Evolutionary conservation across 2,329 filamentous ascomycete genomes (phyloP), one percentile per base, ranked within the genome.

Genomic region (Xylariaceae sp.): DNA sequence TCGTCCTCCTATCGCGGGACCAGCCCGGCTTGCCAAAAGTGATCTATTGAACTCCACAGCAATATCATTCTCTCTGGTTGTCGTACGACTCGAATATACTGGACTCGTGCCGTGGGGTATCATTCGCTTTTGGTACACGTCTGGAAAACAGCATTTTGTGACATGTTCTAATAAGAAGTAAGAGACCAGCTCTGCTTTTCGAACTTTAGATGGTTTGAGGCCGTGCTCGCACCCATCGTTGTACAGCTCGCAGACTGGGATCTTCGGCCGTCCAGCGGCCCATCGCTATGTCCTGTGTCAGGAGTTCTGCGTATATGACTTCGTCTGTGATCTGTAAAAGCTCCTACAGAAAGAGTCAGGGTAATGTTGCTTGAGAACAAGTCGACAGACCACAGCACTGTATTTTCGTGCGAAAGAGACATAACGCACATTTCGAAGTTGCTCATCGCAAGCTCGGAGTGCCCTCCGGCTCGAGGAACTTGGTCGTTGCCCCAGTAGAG

Each of bases 251-350:
- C 45, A 83, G 68, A 56, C 75, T 79, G 2, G 82, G 82, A 61
- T 85, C 82, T 61, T 85, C 82, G 55, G 69, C 73, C 58, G 75
- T 82, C 82, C 82, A 86, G 68, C 81, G 79, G 61, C 79, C 78
- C 67, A 78, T 74, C 48, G 66, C 62, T 22, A 75, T 67, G 61
- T 85, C 82, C 17, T 75, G 75, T 33, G 68, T 63, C 53, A 75
- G 73, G 47, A 85, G 72, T 51, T 82, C 73, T 42, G 68, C 64
- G 64, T 85, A 85, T 52, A 85, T 72, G 33, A 67, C 62, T 47
- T 85, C 79, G 64, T 86, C 82, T 38, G 75, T 81, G 57, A 85
- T 76, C 36, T 70, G 70, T 31, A 75, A 69, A 41, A 85, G 71
- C 59, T 85, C 81, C 82, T 82, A 53, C 47, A 40, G 19, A 14